These are phyloP conservation scores for Penicillium maclennaniae DNA, from an alignment of 495 filamentous ascomycete species.

Conservation along the genomic window DNA sequence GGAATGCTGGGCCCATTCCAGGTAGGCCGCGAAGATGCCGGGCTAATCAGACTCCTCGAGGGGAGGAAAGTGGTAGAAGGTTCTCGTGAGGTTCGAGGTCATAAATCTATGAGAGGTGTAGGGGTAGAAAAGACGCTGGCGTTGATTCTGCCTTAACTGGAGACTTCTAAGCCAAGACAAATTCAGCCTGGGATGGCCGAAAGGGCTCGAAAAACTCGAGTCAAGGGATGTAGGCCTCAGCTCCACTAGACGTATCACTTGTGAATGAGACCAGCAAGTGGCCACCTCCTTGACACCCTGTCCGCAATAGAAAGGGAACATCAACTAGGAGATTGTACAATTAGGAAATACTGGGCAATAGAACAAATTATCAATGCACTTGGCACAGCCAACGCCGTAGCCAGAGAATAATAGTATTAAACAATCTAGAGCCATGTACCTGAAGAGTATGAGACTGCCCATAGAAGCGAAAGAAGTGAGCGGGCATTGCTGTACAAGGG, in stretches of 20 bases:
- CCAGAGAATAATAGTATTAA: constrained; percentile 29
- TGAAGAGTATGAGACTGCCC: constrained; percentile 12
- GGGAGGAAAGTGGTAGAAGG: not conserved
- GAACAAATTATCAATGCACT: constrained; percentile 2
- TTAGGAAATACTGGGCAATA: not conserved
- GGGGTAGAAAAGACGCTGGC: not conserved
- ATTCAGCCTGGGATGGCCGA: too few relatives aligned
- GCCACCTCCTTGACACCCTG: not conserved
- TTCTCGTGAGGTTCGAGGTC: not conserved
- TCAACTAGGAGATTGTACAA: not conserved
- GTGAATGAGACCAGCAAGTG: not conserved
- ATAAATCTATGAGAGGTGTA: not conserved
- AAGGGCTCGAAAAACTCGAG: not conserved
- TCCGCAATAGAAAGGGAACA: not conserved
- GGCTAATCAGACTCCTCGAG: not conserved
- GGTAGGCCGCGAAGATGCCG: constrained; percentile 2
- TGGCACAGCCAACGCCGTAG: constrained; percentile 6
- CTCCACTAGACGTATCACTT: not conserved
- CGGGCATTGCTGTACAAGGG: constrained; percentile 23
- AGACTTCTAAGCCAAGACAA: not conserved
- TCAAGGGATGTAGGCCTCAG: not conserved
- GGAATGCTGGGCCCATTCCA: constrained; percentile 24
- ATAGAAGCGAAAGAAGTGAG: constrained; percentile 8
- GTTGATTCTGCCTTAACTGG: not conserved
- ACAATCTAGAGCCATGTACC: constrained; percentile 28